Evolutionary conservation across 805 yeast species (phyloP).

Genomic region (Phaffomyces opuntiae): DNA sequence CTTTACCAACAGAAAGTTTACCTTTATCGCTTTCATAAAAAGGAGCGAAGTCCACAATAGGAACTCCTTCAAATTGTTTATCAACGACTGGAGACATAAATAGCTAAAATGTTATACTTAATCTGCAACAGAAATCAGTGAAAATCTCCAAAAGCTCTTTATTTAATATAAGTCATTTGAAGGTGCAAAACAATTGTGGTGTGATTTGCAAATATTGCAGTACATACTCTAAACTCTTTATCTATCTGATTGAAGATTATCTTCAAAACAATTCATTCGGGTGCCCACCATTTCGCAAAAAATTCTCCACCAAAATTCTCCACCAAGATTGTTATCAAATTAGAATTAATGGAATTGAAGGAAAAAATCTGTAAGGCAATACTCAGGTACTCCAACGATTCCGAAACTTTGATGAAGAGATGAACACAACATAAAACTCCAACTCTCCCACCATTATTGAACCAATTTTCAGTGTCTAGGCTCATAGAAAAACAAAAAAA

Average conservation of each 20-base stretch:
- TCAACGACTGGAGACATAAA: not conserved
- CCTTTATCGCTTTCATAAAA: constrained; percentile 22
- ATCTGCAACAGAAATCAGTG: not conserved
- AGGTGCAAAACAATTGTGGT: not conserved
- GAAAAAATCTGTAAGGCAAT: too few relatives aligned
- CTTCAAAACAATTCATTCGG: not conserved
- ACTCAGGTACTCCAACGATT: too few relatives aligned
- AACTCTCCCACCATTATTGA: too few relatives aligned
- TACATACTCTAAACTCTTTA: not conserved
- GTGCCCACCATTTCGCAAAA: not conserved
- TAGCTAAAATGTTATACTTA: not conserved
- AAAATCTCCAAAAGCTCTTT: not conserved
- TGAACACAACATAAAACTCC: too few relatives aligned
- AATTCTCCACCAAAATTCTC: not conserved
- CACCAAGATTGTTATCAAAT: not conserved
- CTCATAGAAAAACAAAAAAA: not conserved
- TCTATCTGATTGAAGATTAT: not conserved
- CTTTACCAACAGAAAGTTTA: constrained; percentile 17
- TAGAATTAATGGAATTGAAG: too few relatives aligned
- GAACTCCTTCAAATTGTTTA: constrained; percentile 11
- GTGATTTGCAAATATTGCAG: not conserved
- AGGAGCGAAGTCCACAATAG: constrained; percentile 24
- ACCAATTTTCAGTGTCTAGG: too few relatives aligned
- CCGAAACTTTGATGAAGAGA: too few relatives aligned
- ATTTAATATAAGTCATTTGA: not conserved